Evolutionary conservation across 257 asterid species (phyloP), one percentile per base, ranked within the genome.

Genomic region (Salvia rosmarinus): DNA sequence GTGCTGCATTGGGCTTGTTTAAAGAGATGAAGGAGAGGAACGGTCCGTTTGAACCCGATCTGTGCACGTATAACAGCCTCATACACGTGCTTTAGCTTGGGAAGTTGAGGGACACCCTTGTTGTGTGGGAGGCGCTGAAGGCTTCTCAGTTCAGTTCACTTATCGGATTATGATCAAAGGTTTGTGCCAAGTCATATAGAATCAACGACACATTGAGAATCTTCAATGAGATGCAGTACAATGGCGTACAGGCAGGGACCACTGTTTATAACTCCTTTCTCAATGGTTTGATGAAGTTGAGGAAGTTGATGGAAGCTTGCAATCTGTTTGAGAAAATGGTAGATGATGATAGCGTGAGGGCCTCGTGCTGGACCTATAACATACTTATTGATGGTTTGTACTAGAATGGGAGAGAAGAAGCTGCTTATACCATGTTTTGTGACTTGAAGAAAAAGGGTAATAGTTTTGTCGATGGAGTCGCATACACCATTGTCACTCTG

Each of bases 321-420:
- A 80, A 78, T 73, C 84, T 95, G 21, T 95, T 89, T 72, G 95
- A 95, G 83, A 89, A 80, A 77, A 95, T 91, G 96, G 88, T 82
- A n/a, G 89, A 88, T 17, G 96, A 89, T 69, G 89, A 85, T 81
- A 88, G 95, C 30, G 84, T 87, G 4, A 82, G 94, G 75, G 87
- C 99, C 21, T 81, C 96, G 13, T 84, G 91, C 83, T 91, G 96
- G 93, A 95, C 99, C 14, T 91, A 89, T 68, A 95, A 95, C 75
- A 89, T 91, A 74, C 84, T 94, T 57, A 88, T 94, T 14, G 95
- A 88, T 80, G 99, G 99, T 43, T 71, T 91, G 86, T 85, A 85
- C 62, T 84, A 81, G 77, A 95, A 95, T 32, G 93, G 96, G 37
- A 86, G 98, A 83, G 89, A 82, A 28, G 87, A 83, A 67, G 99